Percentiles rank a stretch among this genome's conserved stretches.
Conservation (phyloP, 148 eudicot genomes). For the Heliosperma pusillum region DNA sequence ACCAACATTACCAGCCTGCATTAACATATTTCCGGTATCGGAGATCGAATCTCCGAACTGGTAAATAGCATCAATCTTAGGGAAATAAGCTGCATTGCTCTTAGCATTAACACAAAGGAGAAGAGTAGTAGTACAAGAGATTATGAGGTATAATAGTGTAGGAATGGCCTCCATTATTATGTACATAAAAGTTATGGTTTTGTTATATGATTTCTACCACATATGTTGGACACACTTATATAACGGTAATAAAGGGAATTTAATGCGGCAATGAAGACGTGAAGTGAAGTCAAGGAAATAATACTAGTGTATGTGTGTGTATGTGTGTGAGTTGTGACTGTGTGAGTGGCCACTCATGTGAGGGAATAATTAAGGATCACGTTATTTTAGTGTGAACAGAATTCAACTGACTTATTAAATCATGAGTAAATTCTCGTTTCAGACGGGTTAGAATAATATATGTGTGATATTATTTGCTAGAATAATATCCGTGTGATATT, state of each 20-base stretch:
- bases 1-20: not conserved
- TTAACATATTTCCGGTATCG: slow-evolving; percentile 23
- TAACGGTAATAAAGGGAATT: not conserved
- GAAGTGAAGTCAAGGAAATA: not conserved
- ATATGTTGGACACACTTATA: not conserved
- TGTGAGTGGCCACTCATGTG: not conserved
- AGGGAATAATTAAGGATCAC: not conserved
- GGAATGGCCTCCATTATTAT: not conserved
- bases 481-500: too few relatives aligned
- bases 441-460: too few relatives aligned
- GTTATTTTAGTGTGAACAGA: not conserved
- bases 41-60: slow-evolving; percentile 31
- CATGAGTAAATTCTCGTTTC: too few relatives aligned
- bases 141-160: not conserved
- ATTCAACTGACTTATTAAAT: not conserved
- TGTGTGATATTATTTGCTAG: too few relatives aligned
- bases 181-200: not conserved
- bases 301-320: not conserved
- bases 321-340: not conserved
- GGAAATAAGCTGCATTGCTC: not conserved
- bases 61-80: slow-evolving; percentile 1
- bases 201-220: not conserved
- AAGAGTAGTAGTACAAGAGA: not conserved
- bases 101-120: not conserved
- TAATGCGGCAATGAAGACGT: not conserved